Conservation (phyloP, 225 moss, liverwort and hornwort species). For the Pleurozium schreberi region DNA sequence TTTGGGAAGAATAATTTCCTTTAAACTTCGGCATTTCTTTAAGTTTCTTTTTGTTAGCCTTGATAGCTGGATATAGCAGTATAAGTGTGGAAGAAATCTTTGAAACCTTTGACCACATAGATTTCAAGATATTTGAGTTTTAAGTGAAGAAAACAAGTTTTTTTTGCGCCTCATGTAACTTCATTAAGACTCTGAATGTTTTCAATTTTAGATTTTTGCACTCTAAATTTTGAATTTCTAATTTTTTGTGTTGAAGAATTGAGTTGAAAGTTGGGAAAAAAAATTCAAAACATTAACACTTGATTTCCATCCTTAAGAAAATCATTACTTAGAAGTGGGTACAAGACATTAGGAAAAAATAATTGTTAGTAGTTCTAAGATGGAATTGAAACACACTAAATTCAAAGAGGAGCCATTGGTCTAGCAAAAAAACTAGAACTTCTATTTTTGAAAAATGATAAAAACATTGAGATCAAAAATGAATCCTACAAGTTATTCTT, state of each 20-base stretch:
- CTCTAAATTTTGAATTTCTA: not conserved
- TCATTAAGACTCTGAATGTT: not conserved
- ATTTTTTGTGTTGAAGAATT: not conserved
- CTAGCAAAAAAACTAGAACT: not conserved
- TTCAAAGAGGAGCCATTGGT: rapidly evolving
- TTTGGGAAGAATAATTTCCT: not conserved
- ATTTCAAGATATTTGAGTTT: not conserved
- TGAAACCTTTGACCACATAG: rapidly evolving
- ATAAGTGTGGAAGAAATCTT: not conserved
- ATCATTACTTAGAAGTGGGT: too few species aligned
- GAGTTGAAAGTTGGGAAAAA: not conserved
- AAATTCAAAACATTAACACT: not conserved
- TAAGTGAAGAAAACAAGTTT: not conserved
- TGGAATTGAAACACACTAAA: not conserved
- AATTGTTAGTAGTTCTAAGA: not conserved
- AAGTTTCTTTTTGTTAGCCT: rapidly evolving
- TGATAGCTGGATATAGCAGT: not conserved
- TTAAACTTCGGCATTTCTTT: rapidly evolving
- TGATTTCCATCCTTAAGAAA: not conserved
- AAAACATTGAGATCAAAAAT: not conserved
- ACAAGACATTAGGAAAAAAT: not conserved
- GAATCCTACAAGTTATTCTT: not conserved
- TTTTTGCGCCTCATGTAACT: rapidly evolving
- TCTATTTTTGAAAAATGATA: not conserved
- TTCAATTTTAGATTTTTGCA: not conserved